Evolutionary conservation across 495 filamentous ascomycete genomes (phyloP).

Genomic region (Lindgomyces ingoldianus): DNA sequence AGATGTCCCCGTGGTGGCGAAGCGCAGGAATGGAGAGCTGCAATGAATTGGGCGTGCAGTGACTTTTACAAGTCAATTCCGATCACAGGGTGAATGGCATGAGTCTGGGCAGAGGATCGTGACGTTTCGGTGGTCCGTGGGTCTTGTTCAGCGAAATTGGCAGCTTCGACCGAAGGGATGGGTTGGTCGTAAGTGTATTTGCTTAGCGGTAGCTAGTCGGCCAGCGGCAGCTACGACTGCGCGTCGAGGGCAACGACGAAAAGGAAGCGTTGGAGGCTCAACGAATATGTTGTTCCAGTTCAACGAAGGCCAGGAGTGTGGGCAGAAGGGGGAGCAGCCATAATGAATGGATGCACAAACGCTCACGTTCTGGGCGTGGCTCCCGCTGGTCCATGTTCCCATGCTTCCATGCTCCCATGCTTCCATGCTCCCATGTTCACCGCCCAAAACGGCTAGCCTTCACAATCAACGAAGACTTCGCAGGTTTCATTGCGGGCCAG

Average conservation of each 20-base stretch:
- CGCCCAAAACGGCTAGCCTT: background rate
- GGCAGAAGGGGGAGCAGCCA: background rate
- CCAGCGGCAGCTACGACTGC: background rate
- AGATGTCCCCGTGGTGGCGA: background rate
- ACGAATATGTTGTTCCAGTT: background rate
- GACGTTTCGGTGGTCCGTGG: slow-evolving; percentile 27
- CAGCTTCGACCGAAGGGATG: background rate
- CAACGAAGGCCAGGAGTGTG: background rate
- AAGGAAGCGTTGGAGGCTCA: background rate
- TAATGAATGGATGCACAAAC: too few species aligned
- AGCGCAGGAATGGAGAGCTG: background rate
- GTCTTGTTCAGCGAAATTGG: background rate
- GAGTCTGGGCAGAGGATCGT: slow-evolving; percentile 6
- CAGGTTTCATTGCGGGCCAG: background rate
- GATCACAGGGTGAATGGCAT: slow-evolving; percentile 6
- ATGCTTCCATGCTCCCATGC: too few species aligned
- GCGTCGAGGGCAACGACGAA: background rate
- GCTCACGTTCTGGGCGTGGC: too few species aligned
- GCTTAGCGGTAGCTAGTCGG: background rate
- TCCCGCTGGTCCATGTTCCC: background rate
- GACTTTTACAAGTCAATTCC: slow-evolving; percentile 13
- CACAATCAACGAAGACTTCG: background rate
- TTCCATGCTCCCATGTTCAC: too few species aligned
- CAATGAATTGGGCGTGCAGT: slow-evolving; percentile 1
- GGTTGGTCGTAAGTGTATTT: background rate